Evolutionary conservation across 2,329 filamentous ascomycete genomes (phyloP).

Genomic region (Paecilomyces variotii): DNA sequence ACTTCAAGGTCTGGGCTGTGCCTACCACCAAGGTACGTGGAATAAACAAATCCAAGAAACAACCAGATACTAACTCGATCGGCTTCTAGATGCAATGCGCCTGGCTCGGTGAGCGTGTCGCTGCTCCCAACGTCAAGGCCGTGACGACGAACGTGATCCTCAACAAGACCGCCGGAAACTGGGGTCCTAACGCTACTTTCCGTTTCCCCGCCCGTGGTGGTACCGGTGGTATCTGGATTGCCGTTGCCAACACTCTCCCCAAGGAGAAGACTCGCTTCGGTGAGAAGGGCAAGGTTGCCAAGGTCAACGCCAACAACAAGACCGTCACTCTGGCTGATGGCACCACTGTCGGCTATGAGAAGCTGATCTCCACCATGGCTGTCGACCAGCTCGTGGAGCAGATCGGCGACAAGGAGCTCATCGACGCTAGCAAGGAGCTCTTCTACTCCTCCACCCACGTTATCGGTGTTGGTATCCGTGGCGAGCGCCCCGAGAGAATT

Average conservation of each 20-base stretch:
- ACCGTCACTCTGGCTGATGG: conserved; percentile 74
- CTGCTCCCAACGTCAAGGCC: conserved; percentile 88
- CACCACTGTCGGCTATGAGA: conserved; percentile 81
- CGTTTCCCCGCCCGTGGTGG: conserved; percentile 92
- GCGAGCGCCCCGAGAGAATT: conserved; percentile 84
- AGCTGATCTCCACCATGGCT: conserved; percentile 92
- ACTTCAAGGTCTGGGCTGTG: conserved; percentile 99
- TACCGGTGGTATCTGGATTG: conserved; percentile 98
- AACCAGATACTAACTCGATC: not conserved
- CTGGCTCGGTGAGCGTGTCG: conserved; percentile 98
- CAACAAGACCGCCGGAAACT: conserved; percentile 91
- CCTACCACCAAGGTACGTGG: conserved; percentile 80
- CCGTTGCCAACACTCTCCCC: conserved; percentile 85
- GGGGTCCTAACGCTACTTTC: conserved; percentile 98
- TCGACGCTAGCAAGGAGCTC: conserved; percentile 76
- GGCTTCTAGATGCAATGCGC: conserved; percentile 82
- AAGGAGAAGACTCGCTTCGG: conserved; percentile 88
- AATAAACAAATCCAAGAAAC: not conserved
- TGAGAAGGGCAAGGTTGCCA: conserved; percentile 72
- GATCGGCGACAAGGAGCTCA: conserved; percentile 81
- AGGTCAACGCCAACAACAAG: conserved; percentile 81
- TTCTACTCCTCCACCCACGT: conserved; percentile 98
- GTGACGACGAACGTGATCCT: conserved; percentile 92
- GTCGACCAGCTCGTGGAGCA: conserved; percentile 80
- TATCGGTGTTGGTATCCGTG: conserved; percentile 89